Percentiles rank a stretch among this genome's conserved stretches.
phyloP scores from a whole-genome alignment of 345 rosid genomes.

The Kandelia obovata region DNA sequence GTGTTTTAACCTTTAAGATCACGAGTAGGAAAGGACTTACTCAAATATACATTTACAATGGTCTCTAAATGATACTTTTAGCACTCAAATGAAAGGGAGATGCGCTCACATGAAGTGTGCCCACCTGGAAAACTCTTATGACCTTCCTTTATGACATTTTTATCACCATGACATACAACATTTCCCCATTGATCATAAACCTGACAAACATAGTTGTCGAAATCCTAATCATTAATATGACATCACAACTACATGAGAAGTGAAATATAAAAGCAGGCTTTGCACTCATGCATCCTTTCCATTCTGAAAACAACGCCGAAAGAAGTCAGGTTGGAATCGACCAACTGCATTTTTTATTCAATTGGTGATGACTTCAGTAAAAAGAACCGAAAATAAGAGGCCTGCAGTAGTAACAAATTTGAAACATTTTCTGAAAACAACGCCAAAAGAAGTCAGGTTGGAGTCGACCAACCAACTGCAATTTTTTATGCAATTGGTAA shows the following conservation, averaged over 20 bases:
- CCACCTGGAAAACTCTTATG: slow-evolving; percentile 94
- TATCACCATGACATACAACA: slow-evolving; percentile 75
- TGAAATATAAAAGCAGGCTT: slow-evolving; percentile 10
- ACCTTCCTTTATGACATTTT: slow-evolving; percentile 67
- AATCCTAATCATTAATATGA: slow-evolving; percentile 3
- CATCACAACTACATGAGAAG: slow-evolving; percentile 6
- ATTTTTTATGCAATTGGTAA: slow-evolving; percentile 73
- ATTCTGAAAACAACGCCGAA: slow-evolving; percentile 96
- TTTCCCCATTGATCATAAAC: slow-evolving; percentile 60
- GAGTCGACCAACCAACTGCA: slow-evolving; percentile 66
- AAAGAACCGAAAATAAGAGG: slow-evolving; percentile 59
- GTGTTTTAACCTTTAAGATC: too few relatives aligned
- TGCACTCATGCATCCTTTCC: slow-evolving; percentile 64
- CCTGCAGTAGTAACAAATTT: slow-evolving; percentile 41
- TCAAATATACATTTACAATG: not conserved
- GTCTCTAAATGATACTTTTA: not conserved
- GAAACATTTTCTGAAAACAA: slow-evolving; percentile 62
- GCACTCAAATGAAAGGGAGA: not conserved
- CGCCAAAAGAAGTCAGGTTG: slow-evolving; percentile 99
- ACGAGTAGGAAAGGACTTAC: too few relatives aligned
- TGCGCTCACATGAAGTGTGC: slow-evolving; percentile 68
- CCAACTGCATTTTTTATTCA: slow-evolving; percentile 81
- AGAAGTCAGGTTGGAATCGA: slow-evolving; percentile 90
- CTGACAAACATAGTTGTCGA: slow-evolving; percentile 27
- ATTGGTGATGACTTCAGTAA: slow-evolving; percentile 74